Evolutionary conservation across 306 rosid species (phyloP), one percentile per base, ranked within the genome.

Genomic region (Quercus ilex): DNA sequence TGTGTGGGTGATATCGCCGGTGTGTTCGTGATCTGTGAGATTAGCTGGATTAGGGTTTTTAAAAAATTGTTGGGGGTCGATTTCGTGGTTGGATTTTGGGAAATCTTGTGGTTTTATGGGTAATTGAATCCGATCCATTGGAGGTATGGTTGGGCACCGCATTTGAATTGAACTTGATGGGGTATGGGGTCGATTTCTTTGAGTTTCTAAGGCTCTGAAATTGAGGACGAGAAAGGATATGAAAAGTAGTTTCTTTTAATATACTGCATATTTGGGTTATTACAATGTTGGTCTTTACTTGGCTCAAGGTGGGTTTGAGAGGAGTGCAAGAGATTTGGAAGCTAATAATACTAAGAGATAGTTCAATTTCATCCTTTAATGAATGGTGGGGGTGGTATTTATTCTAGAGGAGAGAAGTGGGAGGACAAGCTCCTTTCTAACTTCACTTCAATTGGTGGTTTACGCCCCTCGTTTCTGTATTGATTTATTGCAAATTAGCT

Each of bases 1-100:
- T 58, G 10, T 14, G 69, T 26, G 33, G 28, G 9, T 8, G 18
- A 33, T 41, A 41, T 41, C 46, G 12, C 46, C 2, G 46, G 11
- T 17, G 5, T 81, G 78, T 55, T 75, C 20, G 23, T 73, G 86
- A 76, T 88, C 80, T 83, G 55, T 33, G 28, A 69, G 65, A 55
- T 77, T 75, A 56, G 80, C 81, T 73, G 20, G 73, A 77, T 55
- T 83, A 12, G 77, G 49, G 83, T 74, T 21, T 76, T 19, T 23
- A 0, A 49, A 49, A 49, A 10, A 49, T 49, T 13, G 4, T 3
- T 49, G 17, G 71, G 20, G 75, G 71, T 60, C 79, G 83, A 87
- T 89, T 87, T 65, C 72, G 58, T 55, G 30, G 15, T 67, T 5
- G 30, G 72, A 25, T 75, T 83, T 49, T 49, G 53, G 17, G 53